Base-by-base conservation (phyloP, 345 rosid genomes). In the Brassica carinata region DNA sequence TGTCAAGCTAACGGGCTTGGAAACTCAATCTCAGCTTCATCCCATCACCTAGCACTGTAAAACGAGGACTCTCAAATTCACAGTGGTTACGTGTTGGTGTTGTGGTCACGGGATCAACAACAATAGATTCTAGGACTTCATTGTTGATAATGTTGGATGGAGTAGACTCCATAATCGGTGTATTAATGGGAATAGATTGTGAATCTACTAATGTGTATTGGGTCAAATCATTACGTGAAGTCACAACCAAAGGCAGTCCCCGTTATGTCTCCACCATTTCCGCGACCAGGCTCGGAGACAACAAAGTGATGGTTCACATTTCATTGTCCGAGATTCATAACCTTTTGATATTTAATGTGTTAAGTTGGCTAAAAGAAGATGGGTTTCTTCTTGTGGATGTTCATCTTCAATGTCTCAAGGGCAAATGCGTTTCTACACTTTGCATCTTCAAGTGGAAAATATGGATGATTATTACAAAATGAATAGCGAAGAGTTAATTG, bases 381-480 rank as follows among this genome's bases (percentile, higher is more conserved):
- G 96, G 91, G 0, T 70, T 87, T 38, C 30, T 69, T 57, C 83
- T 88, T 4, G 30, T 85, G 5, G 87, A 87, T 69, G 85, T 76
- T 89, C 91, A 65, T 88, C 89, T 27, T 88, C 89, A 64, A 77
- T 86, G 53, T 87, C 91, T 67, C 86, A 58, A n/a, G 85, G 79
- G 29, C 91, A 82, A 14, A 86, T 77, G 63, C 78, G 85, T 62
- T 87, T 92, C 83, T 81, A 86, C 73, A 88, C 77, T 70, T 70
- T 90, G 36, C 92, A 86, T 66, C 69, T 92, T 73, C 88, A 87
- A 89, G 88, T 88, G 69, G 72, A 34, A 4, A 62, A 88, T 71
- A 73, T 71, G 64, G 78, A 85, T 40, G 65, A 72, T 11, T 13
- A 48, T 45, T 43, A 73, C 26, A 80, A 38, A 19, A 10, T 79